Evolutionary conservation across 768 basidiomycete species (phyloP), one percentile per base, ranked within the genome.

Genomic region (Galerina sulciceps): DNA sequence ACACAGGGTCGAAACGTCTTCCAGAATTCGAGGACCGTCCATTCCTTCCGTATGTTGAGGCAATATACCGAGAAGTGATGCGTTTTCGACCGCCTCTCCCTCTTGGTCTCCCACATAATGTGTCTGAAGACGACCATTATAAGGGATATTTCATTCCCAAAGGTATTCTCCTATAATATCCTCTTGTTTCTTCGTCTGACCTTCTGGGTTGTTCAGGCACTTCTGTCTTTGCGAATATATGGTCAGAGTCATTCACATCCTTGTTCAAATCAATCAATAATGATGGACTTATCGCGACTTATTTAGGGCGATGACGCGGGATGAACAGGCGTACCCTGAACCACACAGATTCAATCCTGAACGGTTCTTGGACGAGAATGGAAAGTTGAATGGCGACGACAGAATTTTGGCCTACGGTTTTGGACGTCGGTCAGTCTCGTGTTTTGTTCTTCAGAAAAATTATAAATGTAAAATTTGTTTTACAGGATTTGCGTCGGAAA

Each of bases 1-100:
- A 75, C 10, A 55, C 75, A 9, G 76, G 76, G 6, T 43, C 42
- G 8, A 61, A 69, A 5, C 66, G 75, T 2, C 64, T 77, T 1
- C 73, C 75, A 0, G 59, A 59, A 11, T 65, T 70, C 20, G 59
- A 58, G 0, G 75, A 77, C 54, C 60, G 61, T 14, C 10, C 46
- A 2, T 56, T 55, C 18, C 64, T 76, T 3, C 75, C 75, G 0
- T 77, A 70, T 35, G 45, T 68, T 9, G 62, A 65, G n/a, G 67
- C 69, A 0, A 31, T 70, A 11, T 59, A 63, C 42, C 59, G 60
- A 4, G 68, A 70, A 55, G 37, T 67, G 31, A 44, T 71, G 10
- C 60, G 71, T 8, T 60, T 62, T 55, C 53, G 35, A 4, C 69
- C 68, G 2, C 61, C 63, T 20, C 10, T 59, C 4, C 56, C 64